Base-by-base conservation (phyloP, 805 yeast species). In the Sporopachydermia quercuum region DNA sequence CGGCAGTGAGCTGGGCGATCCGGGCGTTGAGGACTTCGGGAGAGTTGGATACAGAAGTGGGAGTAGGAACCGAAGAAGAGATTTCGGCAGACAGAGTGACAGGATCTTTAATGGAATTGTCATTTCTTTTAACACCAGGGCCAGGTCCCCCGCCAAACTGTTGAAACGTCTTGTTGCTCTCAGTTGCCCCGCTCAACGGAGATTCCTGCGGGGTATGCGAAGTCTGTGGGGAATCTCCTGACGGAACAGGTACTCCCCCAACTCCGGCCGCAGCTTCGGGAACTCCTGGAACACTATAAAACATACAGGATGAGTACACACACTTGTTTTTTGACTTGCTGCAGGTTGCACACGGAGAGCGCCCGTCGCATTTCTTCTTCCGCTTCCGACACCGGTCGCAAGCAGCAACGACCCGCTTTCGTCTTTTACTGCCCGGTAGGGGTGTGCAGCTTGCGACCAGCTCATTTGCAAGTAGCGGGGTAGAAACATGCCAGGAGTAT, bases 361-460 rank as follows among this genome's bases (percentile, higher is more conserved):
- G 8, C 18, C 40, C 40, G 14, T 38, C 40, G 16, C 40, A 38
- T n/a, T 34, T 38, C 38, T 38, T 38, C 37, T 38, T 38, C 34
- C 40, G 33, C 4, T 18, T 35, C 18, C 38, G 23, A 18, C 40
- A 38, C 17, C 40, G 33, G 18, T 38, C 40, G 34, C 40, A 38
- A 5, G 40, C 37, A 14, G 18, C 16, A 15, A 4, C 18, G 14
- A 4, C 17, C 30, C 30, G 30, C 30, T 23, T 23, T n/a, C 30
- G 30, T 8, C 30, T 8, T 23, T 23, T 23, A 23, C 30, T 23
- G 30, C n/a, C 30, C 30, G 30, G n/a, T 23, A 8, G 30, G 30
- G n/a, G n/a, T n/a, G n/a, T n/a, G n/a, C n/a, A n/a, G n/a, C n/a
- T n/a, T n/a, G n/a, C n/a, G n/a, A n/a, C n/a, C n/a, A n/a, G n/a